phyloP scores from a whole-genome alignment of 2,329 filamentous ascomycete genomes.

The Trichoderma semiorbis region DNA sequence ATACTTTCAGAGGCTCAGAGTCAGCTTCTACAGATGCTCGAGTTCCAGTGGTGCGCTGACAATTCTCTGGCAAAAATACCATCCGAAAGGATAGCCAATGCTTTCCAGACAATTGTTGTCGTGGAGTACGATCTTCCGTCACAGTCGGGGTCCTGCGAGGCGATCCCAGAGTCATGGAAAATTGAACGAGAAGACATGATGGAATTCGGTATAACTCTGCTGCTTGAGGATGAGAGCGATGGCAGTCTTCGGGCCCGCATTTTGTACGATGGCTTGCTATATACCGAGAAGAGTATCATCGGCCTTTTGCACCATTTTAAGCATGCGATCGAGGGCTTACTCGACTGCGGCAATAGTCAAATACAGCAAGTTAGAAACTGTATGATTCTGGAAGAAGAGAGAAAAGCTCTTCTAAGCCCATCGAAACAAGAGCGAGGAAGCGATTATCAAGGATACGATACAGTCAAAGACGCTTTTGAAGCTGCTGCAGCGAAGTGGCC shows the following conservation, averaged over 20 bases:
- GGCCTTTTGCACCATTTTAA: not conserved
- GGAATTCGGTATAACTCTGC: not conserved
- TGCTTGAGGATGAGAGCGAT: not conserved
- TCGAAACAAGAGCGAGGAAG: not conserved
- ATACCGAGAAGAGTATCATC: not conserved
- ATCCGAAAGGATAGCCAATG: not conserved
- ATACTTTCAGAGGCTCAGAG: not conserved
- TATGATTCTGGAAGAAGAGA: not conserved
- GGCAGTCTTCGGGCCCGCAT: not conserved
- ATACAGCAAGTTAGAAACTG: not conserved
- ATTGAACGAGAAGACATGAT: not conserved
- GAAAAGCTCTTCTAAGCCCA: not conserved
- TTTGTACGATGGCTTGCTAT: not conserved
- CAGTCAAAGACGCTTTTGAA: not conserved
- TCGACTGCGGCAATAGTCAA: not conserved
- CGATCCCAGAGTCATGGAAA: not conserved
- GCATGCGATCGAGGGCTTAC: not conserved
- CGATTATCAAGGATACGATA: not conserved
- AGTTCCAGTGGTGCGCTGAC: not conserved
- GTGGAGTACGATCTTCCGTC: not conserved
- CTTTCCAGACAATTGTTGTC: not conserved
- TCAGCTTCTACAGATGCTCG: not conserved
- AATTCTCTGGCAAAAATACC: not conserved
- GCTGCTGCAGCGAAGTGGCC: not conserved
- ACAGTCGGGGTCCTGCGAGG: not conserved